Evolutionary conservation across 169 alveolate species (phyloP), one percentile per base, ranked within the genome.

Genomic region (Eimeria praecox): DNA sequence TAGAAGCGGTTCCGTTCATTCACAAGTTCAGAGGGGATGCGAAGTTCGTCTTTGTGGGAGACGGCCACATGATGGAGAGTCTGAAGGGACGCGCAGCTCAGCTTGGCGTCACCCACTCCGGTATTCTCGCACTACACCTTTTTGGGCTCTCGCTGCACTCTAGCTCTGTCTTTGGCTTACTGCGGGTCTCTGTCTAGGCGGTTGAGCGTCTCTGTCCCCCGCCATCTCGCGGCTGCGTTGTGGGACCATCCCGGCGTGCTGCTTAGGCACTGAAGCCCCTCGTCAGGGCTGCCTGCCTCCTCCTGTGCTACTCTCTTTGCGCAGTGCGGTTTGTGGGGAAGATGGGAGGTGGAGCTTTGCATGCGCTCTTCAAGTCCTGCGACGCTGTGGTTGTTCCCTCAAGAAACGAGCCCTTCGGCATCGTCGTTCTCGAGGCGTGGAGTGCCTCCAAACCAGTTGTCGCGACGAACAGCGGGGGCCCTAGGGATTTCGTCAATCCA

Each of bases 381-480:
- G 98, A 97, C 77, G 98, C 98, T 35, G 97, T 97, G 78, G 97
- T 97, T 35, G 98, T 97, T 40, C 98, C 98, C 20, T 96, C 98
- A 64, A 77, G 98, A 64, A 97, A 97, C 89, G 98, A 97, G 69
- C 98, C 98, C 30, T 97, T 97, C 80, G 98, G 98, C 92, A 97
- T 97, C 44, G 98, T 97, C 42, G 98, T 97, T 75, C 93, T 97
- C 66, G 98, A 97, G 94, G 97, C 98, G 8, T 97, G 98, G 98
- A 95, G 97, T 27, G 97, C 98, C 62, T 95, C 97, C 38, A 97
- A 97, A 89, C 98, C 98, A 9, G 98, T 97, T 87, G 97, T 97
- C 16, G 98, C 98, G 56, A 97, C 98, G 46, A 97, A 97, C 46
- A 94, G 98, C 88, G 98, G 98, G 30, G 98, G 98, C 80, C 98